These are phyloP conservation scores for Acanthamoeba castellanii DNA, from an alignment of 208 protist genomes.

Conservation along the genomic window DNA sequence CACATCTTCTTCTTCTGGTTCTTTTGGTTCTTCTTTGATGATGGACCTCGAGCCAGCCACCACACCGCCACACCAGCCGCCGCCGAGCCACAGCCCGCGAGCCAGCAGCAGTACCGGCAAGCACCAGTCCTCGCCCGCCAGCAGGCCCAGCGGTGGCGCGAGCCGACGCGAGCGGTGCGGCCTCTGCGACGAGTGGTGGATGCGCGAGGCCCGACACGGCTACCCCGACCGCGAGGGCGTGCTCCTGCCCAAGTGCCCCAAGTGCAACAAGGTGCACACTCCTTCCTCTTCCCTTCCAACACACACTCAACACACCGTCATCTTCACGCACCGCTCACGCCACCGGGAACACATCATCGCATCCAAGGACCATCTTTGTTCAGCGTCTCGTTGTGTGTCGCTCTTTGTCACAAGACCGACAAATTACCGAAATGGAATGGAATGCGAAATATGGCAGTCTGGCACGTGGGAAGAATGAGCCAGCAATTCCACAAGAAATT, in stretches of 20 bases:
- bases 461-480: too few relatives aligned
- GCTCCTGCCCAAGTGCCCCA: conserved; percentile 52
- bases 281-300: background rate
- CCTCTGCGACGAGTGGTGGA: conserved; percentile 21
- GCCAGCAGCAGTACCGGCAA: background rate
- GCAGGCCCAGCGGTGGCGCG: background rate
- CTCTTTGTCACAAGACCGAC: too few relatives aligned
- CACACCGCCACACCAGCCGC: background rate
- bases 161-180: background rate
- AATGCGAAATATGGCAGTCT: too few relatives aligned
- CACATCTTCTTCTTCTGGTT: too few relatives aligned
- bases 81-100: background rate
- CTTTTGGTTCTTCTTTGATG: too few relatives aligned
- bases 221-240: background rate
- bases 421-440: too few relatives aligned
- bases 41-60: too few relatives aligned
- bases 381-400: background rate
- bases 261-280: conserved; percentile 43
- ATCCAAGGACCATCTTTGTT: background rate
- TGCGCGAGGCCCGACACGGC: background rate
- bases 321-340: background rate
- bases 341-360: background rate
- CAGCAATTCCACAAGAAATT: background rate
- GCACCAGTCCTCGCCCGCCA: background rate
- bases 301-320: background rate